These are phyloP conservation scores for Xylaria sp. DNA, from an alignment of 2,329 filamentous ascomycete species.

Conservation along the genomic window DNA sequence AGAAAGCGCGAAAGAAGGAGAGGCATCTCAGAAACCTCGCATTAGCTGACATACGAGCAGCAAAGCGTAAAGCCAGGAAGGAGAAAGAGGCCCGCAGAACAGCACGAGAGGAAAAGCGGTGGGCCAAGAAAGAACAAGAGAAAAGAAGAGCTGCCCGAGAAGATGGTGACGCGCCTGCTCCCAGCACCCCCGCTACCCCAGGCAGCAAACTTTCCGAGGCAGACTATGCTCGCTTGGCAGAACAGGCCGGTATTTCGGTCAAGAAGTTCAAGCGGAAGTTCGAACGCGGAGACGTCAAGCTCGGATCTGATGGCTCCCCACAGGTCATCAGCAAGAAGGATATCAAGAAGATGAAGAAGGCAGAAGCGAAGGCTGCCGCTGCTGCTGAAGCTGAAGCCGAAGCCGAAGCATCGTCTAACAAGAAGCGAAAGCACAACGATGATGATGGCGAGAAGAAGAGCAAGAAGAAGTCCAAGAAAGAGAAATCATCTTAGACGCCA, in stretches of 20 bases:
- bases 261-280: constrained; percentile 83
- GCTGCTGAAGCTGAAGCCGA: constrained; percentile 55
- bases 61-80: constrained; percentile 53
- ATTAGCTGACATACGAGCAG: constrained; percentile 46
- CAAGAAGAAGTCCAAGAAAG: constrained; percentile 74
- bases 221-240: constrained; percentile 70
- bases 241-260: constrained; percentile 74
- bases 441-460: constrained; percentile 68
- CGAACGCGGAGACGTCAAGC: constrained; percentile 77
- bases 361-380: constrained; percentile 64
- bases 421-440: constrained; percentile 79
- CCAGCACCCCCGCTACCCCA: constrained; percentile 46
- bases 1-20: constrained; percentile 49
- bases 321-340: constrained; percentile 80
- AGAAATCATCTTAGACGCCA: constrained; percentile 62
- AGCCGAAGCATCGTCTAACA: constrained; percentile 58
- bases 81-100: constrained; percentile 44
- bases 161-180: constrained; percentile 50
- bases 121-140: constrained; percentile 54
- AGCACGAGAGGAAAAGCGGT: constrained; percentile 54
- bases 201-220: constrained; percentile 63
- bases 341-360: constrained; percentile 76
- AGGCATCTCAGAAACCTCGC: constrained; percentile 40
- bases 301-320: constrained; percentile 73
- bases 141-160: constrained; percentile 34